These are phyloP conservation scores for Jaapia argillacea DNA, from an alignment of 768 basidiomycete species.

Conservation along the genomic window DNA sequence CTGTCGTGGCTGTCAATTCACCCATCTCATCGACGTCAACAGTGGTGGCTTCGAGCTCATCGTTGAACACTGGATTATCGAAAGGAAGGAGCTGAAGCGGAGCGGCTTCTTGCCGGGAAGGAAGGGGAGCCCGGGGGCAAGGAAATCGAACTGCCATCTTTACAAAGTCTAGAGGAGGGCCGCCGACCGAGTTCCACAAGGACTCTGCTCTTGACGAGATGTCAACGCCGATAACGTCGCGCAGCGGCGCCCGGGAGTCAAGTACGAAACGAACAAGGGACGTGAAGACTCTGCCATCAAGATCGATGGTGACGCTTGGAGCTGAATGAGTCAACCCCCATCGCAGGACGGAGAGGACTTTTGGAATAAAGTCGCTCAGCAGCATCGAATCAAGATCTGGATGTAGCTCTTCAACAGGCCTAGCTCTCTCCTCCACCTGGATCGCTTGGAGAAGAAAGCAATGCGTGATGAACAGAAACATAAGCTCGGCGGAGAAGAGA, in stretches of 20 bases:
- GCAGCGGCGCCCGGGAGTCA: slow-evolving; percentile 11
- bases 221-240: slow-evolving; percentile 19
- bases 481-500: slow-evolving; percentile 13
- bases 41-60: slow-evolving; percentile 26
- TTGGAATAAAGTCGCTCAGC: slow-evolving; percentile 28
- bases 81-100: slow-evolving; percentile 28
- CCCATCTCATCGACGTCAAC: slow-evolving; percentile 11
- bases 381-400: slow-evolving; percentile 22
- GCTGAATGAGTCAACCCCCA: no score
- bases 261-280: slow-evolving; percentile 30
- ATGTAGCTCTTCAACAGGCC: slow-evolving; percentile 15
- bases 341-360: slow-evolving; percentile 23
- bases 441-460: slow-evolving; percentile 9
- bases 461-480: slow-evolving; percentile 30
- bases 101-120: background rate
- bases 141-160: slow-evolving; percentile 17
- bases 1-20: background rate
- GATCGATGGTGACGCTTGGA: slow-evolving; percentile 24
- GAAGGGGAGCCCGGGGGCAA: background rate
- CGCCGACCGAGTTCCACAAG: slow-evolving; percentile 14
- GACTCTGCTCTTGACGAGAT: slow-evolving; percentile 13
- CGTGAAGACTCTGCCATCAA: slow-evolving; percentile 45
- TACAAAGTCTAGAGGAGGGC: slow-evolving; percentile 16
- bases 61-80: slow-evolving; percentile 28
- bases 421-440: slow-evolving; percentile 11